These are phyloP conservation scores for Leptodontidium sp. DNA, from an alignment of 2,329 filamentous ascomycete genomes.

Conservation along the genomic window DNA sequence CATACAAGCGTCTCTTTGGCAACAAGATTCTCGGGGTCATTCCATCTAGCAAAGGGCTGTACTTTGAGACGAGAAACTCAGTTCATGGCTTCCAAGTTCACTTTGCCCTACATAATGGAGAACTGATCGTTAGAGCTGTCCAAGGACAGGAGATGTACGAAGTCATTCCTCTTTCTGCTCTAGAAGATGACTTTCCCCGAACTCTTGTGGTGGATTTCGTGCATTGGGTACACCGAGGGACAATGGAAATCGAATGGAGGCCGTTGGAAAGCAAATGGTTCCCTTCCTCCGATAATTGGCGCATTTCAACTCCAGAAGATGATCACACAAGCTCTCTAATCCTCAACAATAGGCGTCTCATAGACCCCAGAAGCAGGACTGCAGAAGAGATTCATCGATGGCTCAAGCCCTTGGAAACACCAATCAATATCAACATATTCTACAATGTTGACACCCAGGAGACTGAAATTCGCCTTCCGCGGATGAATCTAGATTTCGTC, in stretches of 20 bases:
- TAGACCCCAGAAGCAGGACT: conserved; percentile 50
- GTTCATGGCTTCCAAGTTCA: conserved; percentile 47
- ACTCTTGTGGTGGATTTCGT: conserved; percentile 29
- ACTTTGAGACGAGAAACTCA: conserved; percentile 45
- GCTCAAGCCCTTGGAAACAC: conserved; percentile 50
- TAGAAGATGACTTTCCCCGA: conserved; percentile 31
- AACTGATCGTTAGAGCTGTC: conserved; percentile 45
- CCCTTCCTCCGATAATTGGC: conserved; percentile 42
- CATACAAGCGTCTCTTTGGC: conserved; percentile 36
- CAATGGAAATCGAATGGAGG: conserved; percentile 36
- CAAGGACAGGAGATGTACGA: conserved; percentile 26
- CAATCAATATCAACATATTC: conserved; percentile 48
- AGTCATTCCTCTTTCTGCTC: conserved; percentile 23
- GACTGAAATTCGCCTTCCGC: conserved; percentile 53
- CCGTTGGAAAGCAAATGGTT: conserved; percentile 43
- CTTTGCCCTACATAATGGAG: conserved; percentile 39
- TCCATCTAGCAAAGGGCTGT: conserved; percentile 48
- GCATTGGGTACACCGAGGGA: conserved; percentile 30
- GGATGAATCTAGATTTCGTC: conserved; percentile 57
- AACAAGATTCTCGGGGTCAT: conserved; percentile 46
- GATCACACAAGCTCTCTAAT: background rate
- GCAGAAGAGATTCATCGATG: conserved; percentile 45
- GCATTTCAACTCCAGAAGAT: conserved; percentile 26
- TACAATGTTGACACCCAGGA: conserved; percentile 29
- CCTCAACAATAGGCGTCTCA: conserved; percentile 32